Percentiles rank a stretch among this genome's conserved stretches.
phyloP scores from a whole-genome alignment of 1,139 yeast genomes.

The Diutina neorugosa region DNA sequence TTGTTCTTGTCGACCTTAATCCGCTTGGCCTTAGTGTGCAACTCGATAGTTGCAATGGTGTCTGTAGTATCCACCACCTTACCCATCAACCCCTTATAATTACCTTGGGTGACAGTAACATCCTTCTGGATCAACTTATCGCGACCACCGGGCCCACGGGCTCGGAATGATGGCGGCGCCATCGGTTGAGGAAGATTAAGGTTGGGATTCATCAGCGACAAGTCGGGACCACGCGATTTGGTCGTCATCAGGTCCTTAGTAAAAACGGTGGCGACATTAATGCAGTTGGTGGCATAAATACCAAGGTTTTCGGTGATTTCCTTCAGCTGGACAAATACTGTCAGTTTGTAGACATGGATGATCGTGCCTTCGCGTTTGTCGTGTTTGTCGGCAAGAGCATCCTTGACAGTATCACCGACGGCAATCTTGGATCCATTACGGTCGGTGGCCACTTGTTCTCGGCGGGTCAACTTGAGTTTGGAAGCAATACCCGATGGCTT shows the following conservation, averaged over 20 bases:
- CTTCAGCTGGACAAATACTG: slow-evolving; percentile 69
- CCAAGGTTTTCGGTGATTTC: slow-evolving; percentile 80
- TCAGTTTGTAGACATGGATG: slow-evolving; percentile 72
- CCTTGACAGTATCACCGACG: slow-evolving; percentile 87
- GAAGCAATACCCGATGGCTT: slow-evolving; percentile 74
- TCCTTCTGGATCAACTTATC: slow-evolving; percentile 74
- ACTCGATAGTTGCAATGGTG: slow-evolving; percentile 78
- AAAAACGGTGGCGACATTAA: slow-evolving; percentile 71
- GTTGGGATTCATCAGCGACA: slow-evolving; percentile 80
- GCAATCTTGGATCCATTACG: slow-evolving; percentile 72
- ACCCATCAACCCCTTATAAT: slow-evolving; percentile 90
- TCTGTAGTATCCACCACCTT: slow-evolving; percentile 91
- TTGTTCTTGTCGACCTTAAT: slow-evolving; percentile 74
- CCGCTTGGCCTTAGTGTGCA: slow-evolving; percentile 84
- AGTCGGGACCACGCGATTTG: slow-evolving; percentile 48
- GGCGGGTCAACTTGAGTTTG: slow-evolving; percentile 49
- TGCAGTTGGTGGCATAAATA: slow-evolving; percentile 70
- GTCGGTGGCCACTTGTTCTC: slow-evolving; percentile 81
- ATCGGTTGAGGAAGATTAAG: slow-evolving; percentile 23
- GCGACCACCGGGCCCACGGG: slow-evolving; percentile 40
- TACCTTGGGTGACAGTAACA: slow-evolving; percentile 80
- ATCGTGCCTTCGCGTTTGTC: slow-evolving; percentile 64
- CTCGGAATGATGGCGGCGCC: slow-evolving; percentile 25
- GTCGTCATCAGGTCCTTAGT: slow-evolving; percentile 64
- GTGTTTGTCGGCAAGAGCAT: slow-evolving; percentile 49